Evolutionary conservation across 768 basidiomycete species (phyloP), one percentile per base, ranked within the genome.

Genomic region (Russula virescens): DNA sequence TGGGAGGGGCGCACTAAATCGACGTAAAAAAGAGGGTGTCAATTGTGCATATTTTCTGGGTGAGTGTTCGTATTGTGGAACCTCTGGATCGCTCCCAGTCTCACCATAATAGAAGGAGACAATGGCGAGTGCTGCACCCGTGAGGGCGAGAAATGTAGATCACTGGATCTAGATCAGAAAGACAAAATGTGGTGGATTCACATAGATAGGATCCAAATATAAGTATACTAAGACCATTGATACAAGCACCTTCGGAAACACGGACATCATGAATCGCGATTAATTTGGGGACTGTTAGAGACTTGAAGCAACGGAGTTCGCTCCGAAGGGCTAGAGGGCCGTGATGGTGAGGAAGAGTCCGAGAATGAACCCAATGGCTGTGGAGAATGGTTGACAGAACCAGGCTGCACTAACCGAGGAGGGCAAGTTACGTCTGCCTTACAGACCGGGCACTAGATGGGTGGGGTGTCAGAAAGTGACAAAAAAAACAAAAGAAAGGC

Each of bases 381-480:
- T 31, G 55, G 5, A 19, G 42, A 21, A 31, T 35, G 21, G 35
- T 25, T 38, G 28, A 34, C 43, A 26, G 51, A 60, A 26, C 55
- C 38, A 16, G 57, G 54, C n/a, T 63, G 69, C 68, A 61, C 66
- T 40, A 69, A 69, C 7, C 71, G 69, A 64, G 73, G 74, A 13
- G 85, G 83, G 63, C 84, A 82, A 1, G 94, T 96, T 52, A 97
- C 92, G 71, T 97, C 94, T 53, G 90, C 86, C 73, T 95, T 92
- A 76, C 94, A 97, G 3, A 94, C 80, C 6, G 94, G 94, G 69
- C 94, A 97, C 93, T 96, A 48, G 25, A 50, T 34, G 38, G 43
- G 31, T 21, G 25, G 21, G 21, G 16, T 34, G 46, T 55, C 56
- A 61, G 50, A 49, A 52, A 34, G 5, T 23, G 55, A 50, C 23